These are phyloP conservation scores for Hymenoscyphus fructigenus DNA, from an alignment of 2,329 filamentous ascomycete genomes.

Conservation along the genomic window DNA sequence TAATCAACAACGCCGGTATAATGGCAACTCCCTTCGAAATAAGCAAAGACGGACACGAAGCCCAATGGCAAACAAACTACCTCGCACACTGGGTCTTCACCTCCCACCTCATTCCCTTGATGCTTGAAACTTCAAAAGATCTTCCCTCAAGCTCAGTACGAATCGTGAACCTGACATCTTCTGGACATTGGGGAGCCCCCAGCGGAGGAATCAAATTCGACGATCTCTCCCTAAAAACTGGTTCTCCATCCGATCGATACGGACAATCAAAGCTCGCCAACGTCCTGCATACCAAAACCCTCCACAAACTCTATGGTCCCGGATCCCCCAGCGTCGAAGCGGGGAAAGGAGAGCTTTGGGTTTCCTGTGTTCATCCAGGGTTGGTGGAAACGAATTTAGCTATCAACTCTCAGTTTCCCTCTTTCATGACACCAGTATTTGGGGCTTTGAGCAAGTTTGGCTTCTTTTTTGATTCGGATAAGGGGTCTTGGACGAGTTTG, in stretches of 20 bases:
- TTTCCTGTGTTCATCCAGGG: constrained; percentile 41
- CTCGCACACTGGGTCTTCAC: constrained; percentile 30
- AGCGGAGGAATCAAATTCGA: constrained; percentile 24
- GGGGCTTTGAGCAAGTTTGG: constrained; percentile 23
- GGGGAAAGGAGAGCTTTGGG: constrained; percentile 41
- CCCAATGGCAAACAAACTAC: constrained; percentile 33
- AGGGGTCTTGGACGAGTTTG: constrained; percentile 40
- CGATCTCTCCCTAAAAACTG: constrained; percentile 33
- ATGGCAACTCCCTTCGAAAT: constrained; percentile 39
- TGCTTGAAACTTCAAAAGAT: constrained; percentile 19
- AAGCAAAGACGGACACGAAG: constrained; percentile 41
- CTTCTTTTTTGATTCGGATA: constrained; percentile 30
- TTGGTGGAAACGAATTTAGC: constrained; percentile 36
- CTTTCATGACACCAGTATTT: constrained; percentile 16
- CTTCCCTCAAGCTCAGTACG: constrained; percentile 21
- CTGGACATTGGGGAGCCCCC: constrained; percentile 22
- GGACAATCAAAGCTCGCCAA: constrained; percentile 48
- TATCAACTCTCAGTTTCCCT: constrained; percentile 9
- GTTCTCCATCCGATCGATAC: constrained; percentile 40
- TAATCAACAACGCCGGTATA: constrained; percentile 42
- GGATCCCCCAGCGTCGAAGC: constrained; percentile 30
- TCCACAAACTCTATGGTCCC: constrained; percentile 38
- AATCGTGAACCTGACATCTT: constrained; percentile 24
- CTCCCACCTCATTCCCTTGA: constrained; percentile 18
- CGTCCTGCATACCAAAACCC: constrained; percentile 41